Evolutionary conservation across 1,139 yeast species (phyloP).

Genomic region (Yamadazyma dushanensis): DNA sequence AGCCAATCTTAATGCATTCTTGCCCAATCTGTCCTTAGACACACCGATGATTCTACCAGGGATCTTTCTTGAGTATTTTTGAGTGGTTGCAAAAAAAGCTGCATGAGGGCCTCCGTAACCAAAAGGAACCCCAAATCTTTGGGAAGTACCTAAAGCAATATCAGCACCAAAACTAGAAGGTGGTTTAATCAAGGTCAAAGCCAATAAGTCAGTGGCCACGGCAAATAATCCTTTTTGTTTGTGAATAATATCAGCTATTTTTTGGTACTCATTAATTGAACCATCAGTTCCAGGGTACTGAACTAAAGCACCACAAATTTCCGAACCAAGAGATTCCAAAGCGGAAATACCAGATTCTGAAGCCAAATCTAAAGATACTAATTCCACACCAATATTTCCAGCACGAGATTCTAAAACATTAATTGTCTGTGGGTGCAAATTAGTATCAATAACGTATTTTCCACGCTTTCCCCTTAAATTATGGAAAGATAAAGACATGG

Average conservation of each 20-base stretch:
- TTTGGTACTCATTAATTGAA: conserved; percentile 52
- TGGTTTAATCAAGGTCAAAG: conserved; percentile 79
- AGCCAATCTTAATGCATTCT: conserved; percentile 86
- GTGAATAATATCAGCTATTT: conserved; percentile 68
- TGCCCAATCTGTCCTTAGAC: conserved; percentile 87
- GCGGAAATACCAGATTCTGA: conserved; percentile 44
- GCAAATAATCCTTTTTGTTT: conserved; percentile 71
- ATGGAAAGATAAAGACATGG: conserved; percentile 83
- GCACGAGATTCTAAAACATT: conserved; percentile 82
- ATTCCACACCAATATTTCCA: conserved; percentile 64
- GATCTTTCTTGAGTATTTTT: conserved; percentile 80
- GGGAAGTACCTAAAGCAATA: conserved; percentile 88
- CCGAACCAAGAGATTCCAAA: conserved; percentile 34
- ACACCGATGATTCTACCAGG: conserved; percentile 97
- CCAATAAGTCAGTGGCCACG: conserved; percentile 87
- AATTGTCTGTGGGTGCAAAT: conserved; percentile 83
- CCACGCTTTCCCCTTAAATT: conserved; percentile 64
- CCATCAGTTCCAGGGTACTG: conserved; percentile 95
- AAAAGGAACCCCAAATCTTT: conserved; percentile 95
- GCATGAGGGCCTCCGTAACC: conserved; percentile 99
- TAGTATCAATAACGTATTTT: conserved; percentile 70
- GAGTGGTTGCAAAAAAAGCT: conserved; percentile 87
- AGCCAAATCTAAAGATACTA: conserved; percentile 59
- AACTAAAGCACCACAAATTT: conserved; percentile 77
- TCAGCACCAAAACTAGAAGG: conserved; percentile 90